A percentile compares a stretch with the other conserved stretches of the same genome.
Evolutionary conservation across 2,329 filamentous ascomycete genomes (phyloP).

Genomic region (Ilyonectria mors-panacis): DNA sequence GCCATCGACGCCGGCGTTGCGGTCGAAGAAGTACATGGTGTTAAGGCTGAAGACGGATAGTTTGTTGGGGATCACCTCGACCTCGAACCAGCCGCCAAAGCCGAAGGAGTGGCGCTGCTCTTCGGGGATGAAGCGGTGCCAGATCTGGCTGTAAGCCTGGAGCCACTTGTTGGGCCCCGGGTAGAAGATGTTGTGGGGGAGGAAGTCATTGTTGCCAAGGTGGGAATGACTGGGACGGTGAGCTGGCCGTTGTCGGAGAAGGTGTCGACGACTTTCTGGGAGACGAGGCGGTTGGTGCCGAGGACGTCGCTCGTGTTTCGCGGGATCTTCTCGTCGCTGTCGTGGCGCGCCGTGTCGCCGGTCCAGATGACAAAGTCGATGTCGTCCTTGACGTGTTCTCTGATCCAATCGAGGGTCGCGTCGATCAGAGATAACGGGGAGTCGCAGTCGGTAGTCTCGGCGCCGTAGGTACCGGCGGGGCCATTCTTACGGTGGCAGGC

Average conservation of each 20-base stretch:
- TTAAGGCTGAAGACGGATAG: slow-evolving; percentile 95
- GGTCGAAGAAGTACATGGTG: slow-evolving; percentile 95
- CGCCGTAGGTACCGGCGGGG: slow-evolving; percentile 84
- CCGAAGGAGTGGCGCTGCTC: slow-evolving; percentile 92
- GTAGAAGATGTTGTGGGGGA: slow-evolving; percentile 94
- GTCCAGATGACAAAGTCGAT: slow-evolving; percentile 96
- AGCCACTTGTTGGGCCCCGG: slow-evolving; percentile 92
- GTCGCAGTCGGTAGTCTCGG: slow-evolving; percentile 91
- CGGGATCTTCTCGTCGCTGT: slow-evolving; percentile 86
- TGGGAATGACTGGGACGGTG: slow-evolving; percentile 86
- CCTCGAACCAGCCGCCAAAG: slow-evolving; percentile 94
- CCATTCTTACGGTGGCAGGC: slow-evolving; percentile 88
- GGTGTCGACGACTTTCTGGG: slow-evolving; percentile 81
- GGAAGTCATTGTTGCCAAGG: slow-evolving; percentile 95
- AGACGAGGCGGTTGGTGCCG: slow-evolving; percentile 80
- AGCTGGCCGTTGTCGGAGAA: slow-evolving; percentile 76
- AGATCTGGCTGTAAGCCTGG: slow-evolving; percentile 81
- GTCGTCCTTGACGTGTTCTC: slow-evolving; percentile 80
- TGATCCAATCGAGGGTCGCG: slow-evolving; percentile 92
- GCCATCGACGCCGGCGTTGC: slow-evolving; percentile 94
- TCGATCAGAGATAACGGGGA: slow-evolving; percentile 85
- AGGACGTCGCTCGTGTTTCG: slow-evolving; percentile 84
- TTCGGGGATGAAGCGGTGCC: slow-evolving; percentile 91
- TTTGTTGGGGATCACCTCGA: slow-evolving; percentile 89
- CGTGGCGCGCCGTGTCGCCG: slow-evolving; percentile 90